Base-by-base conservation (phyloP, 176 grass and related monocot genomes). In the Canna indica region DNA sequence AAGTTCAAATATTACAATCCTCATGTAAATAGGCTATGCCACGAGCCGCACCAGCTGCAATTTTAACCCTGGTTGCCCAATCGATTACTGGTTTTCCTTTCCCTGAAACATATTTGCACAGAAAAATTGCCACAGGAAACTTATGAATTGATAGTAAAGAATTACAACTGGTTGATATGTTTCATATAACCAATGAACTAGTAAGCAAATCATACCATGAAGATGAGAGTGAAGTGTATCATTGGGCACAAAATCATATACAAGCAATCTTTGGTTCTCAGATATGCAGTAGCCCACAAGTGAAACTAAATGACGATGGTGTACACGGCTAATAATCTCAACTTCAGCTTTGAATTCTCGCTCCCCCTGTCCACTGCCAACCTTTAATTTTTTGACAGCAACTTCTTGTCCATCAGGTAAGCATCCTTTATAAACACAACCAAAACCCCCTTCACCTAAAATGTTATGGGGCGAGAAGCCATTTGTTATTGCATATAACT, bases 211-310 rank as follows among this genome's bases (percentile, higher is more conserved):
- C 62, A n/a, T 82, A 82, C 80, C 80, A 64, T 76, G 80, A 42
- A 82, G 64, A 70, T 82, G 80, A 41, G 69, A 82, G 57, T 82
- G 46, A 30, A 82, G 64, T 5, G 73, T 71, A 29, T 58, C 70
- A 29, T 82, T 82, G 33, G 80, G 72, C 35, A 76, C 80, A 54
- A 70, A 82, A 29, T 82, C 80, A 70, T 76, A 82, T 50, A 82
- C 80, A 52, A 82, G 52, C 29, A 76, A 59, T 50, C 74, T 74
- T 28, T 82, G 74, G n/a, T 41, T 69, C 3, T 76, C 42, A 16
- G 66, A 73, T 33, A 76, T 34, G 35, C 57, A 82, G 44, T 69
- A 82, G 12, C 80, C 80, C 10, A 82, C 72, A 3, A 82, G 62
- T 2, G 63, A 68, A 22, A 82, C 80, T 14, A 82, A 68, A 71